Conservation (phyloP, 2,329 filamentous ascomycete species). For the Metarhizium humberi region DNA sequence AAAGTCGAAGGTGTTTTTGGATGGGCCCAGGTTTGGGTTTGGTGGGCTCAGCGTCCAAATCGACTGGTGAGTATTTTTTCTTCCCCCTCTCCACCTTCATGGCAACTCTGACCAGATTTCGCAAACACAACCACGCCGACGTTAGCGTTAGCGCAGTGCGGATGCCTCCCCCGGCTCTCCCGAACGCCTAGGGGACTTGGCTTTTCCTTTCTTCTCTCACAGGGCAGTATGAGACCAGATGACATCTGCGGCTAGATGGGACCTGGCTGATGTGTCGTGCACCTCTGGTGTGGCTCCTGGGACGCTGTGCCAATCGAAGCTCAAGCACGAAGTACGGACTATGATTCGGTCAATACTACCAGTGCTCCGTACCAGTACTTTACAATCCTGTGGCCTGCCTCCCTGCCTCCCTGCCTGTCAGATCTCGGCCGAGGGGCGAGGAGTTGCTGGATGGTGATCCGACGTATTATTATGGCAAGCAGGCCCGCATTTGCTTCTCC, state of each 20-base stretch:
- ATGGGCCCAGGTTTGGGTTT: background rate
- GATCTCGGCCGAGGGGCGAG: constrained; percentile 8
- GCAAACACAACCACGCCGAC: constrained; percentile 6
- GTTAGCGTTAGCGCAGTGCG: constrained; percentile 8
- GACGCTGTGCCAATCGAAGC: background rate
- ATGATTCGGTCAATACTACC: too few species aligned
- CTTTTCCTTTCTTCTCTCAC: background rate
- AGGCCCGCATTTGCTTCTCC: background rate
- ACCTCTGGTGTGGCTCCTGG: background rate
- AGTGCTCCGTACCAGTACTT: too few species aligned
- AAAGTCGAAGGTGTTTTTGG: background rate
- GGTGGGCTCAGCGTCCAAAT: background rate
- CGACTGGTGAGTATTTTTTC: background rate
- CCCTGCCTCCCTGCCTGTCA: background rate
- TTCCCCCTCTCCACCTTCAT: constrained; percentile 2
- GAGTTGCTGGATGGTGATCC: background rate
- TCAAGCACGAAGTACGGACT: background rate
- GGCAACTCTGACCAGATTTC: constrained; percentile 1
- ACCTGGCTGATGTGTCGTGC: background rate
- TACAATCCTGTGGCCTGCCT: background rate
- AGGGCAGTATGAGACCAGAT: background rate
- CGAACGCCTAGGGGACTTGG: background rate
- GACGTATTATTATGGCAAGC: background rate
- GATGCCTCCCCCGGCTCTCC: constrained; percentile 8
- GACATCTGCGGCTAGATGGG: background rate